Conservation (phyloP, 192 early-diverging fungal genomes). For the Mortierella alpina region DNA sequence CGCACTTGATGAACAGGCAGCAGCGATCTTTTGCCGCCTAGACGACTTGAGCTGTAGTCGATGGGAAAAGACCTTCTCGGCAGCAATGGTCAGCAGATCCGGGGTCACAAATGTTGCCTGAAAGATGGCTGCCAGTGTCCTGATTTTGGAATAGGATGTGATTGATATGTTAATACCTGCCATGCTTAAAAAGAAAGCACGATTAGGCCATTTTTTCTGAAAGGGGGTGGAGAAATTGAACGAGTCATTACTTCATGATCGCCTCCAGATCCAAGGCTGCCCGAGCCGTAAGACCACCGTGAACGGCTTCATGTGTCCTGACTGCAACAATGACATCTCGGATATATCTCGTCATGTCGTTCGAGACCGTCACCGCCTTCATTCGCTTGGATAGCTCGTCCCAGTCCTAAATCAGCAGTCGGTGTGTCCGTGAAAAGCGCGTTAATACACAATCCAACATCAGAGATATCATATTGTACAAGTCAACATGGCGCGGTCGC, state of each 20-base stretch:
- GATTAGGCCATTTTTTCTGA: no score
- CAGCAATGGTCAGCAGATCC: conserved; percentile 62
- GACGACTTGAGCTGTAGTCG: conserved; percentile 51
- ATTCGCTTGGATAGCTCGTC: conserved; percentile 57
- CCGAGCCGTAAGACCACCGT: conserved; percentile 64
- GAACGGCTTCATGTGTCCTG: conserved; percentile 64
- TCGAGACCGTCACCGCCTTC: conserved; percentile 58
- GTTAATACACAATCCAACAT: no score
- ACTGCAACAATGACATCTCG: conserved; percentile 69
- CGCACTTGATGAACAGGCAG: background rate
- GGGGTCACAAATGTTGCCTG: conserved; percentile 63
- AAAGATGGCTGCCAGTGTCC: conserved; percentile 63
- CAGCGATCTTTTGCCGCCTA: conserved; percentile 16
- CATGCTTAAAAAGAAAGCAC: background rate
- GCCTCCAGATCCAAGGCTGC: conserved; percentile 61
- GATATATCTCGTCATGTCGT: conserved; percentile 66
- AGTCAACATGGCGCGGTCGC: no score
- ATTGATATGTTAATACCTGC: background rate
- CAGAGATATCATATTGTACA: no score
- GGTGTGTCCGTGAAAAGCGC: no score
- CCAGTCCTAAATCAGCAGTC: conserved; percentile 54
- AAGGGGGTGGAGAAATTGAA: no score
- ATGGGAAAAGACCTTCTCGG: conserved; percentile 69
- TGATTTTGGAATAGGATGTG: background rate
- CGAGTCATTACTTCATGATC: conserved; percentile 56